Base-by-base conservation (phyloP, 805 yeast genomes). In the Spathaspora passalidarum region DNA sequence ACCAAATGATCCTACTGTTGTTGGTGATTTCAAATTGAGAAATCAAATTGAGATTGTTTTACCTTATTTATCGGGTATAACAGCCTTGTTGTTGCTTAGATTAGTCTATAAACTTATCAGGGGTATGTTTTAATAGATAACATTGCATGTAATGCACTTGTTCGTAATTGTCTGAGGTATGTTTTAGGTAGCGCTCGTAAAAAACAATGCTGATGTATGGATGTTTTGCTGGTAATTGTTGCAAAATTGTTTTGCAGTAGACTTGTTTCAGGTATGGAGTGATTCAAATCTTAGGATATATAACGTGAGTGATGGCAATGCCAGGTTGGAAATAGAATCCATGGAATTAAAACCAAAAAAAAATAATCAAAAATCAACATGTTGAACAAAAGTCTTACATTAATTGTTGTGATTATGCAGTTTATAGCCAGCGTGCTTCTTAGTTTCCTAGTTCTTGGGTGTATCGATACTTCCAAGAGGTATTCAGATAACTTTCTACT, bases 401-500 rank as follows among this genome's bases (percentile, higher is more conserved):
- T 73, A 13, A 45, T 75, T 17, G 60, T 72, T 36, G 50, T 76
- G 8, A 25, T 73, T 0, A 52, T 78, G 2, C 66, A 79, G 29
- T 62, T 82, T 49, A 73, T 81, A 16, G 57, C 78, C 1, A 64
- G 75, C 2, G 74, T 81, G 47, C 60, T 84, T 5, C 60, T 82
- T 16, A 69, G 80, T 1, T 83, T 81, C 57, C 62, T 83, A 5
- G 61, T 83, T 10, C 56, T 81, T 5, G 86, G 89, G 2, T 80
- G 86, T 44, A 69, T 76, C 17, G 66, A 66, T 16, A 46, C 68
- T 0, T 49, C 65, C 4, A 37, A 63, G 0, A 61, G 73, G 0
- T 81, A 78, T 54, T 71, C 80, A 2, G 68, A 77, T 1, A 74
- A 78, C 0, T 83, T 71, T 49, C 55, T 82, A 42, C 68, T 78